Percentiles rank a stretch among this genome's conserved stretches.
phyloP scores from a whole-genome alignment of 1,284 basidiomycete genomes.

The Inonotus hispidus region DNA sequence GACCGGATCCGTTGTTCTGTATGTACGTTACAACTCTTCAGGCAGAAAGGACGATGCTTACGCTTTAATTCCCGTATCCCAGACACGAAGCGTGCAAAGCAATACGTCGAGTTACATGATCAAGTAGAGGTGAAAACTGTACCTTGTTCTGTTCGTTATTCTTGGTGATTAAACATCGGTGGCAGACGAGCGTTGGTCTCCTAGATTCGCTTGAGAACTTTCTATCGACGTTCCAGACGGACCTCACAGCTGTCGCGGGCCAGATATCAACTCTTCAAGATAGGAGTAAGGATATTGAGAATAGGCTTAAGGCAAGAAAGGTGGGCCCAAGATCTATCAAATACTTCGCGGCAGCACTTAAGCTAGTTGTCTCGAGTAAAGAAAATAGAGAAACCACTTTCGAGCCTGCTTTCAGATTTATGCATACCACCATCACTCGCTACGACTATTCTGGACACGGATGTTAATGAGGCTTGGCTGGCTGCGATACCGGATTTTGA shows the following conservation, averaged over 20 bases:
- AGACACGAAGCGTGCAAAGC: slow-evolving; percentile 44
- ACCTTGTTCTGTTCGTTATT: slow-evolving; percentile 1
- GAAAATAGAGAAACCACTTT: slow-evolving; percentile 86
- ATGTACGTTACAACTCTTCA: background rate
- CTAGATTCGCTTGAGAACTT: slow-evolving; percentile 85
- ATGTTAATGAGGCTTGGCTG: slow-evolving; percentile 82
- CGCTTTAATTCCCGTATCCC: background rate
- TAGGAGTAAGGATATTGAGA: slow-evolving; percentile 86
- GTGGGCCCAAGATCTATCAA: slow-evolving; percentile 40
- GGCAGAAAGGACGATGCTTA: background rate
- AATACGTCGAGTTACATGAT: slow-evolving; percentile 79
- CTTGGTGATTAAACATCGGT: slow-evolving; percentile 14
- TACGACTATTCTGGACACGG: slow-evolving; percentile 76
- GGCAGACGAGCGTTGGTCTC: slow-evolving; percentile 68
- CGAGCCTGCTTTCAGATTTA: slow-evolving; percentile 74
- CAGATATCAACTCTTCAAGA: slow-evolving; percentile 93
- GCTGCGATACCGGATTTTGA: slow-evolving; percentile 78
- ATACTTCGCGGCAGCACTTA: background rate
- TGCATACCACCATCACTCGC: slow-evolving; percentile 81
- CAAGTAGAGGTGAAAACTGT: slow-evolving; percentile 59
- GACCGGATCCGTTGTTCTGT: slow-evolving; percentile 12
- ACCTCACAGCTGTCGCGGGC: slow-evolving; percentile 88
- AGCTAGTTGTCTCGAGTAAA: slow-evolving; percentile 29
- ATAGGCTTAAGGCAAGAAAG: slow-evolving; percentile 74
- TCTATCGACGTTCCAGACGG: slow-evolving; percentile 91